Evolutionary conservation across 176 grass and related monocot species (phyloP).

Genomic region (Paspalum vaginatum): DNA sequence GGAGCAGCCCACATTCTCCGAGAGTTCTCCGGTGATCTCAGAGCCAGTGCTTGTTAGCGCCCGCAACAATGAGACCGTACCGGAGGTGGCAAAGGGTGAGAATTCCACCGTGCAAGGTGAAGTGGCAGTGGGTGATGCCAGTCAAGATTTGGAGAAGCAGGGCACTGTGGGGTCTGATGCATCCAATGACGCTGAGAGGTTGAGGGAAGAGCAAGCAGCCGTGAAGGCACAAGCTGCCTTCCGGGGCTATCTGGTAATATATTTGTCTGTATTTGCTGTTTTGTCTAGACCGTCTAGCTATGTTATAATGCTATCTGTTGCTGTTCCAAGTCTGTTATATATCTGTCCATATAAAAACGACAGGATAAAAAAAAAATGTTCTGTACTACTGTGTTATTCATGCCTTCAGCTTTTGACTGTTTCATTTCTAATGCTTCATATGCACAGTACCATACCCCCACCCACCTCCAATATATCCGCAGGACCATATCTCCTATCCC

Average conservation of each 20-base stretch:
- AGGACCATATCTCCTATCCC: too few relatives aligned
- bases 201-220: constrained; percentile 75
- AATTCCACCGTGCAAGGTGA: constrained; percentile 56
- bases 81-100: constrained; percentile 43
- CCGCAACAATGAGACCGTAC: constrained; percentile 40
- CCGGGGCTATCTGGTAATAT: constrained; percentile 80
- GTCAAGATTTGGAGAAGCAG: constrained; percentile 49
- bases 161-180: constrained; percentile 19
- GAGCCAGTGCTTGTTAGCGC: constrained; percentile 74
- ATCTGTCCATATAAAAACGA: constrained; percentile 11
- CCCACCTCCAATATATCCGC: too few relatives aligned
- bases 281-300: not conserved
- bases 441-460: not conserved
- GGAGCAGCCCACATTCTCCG: constrained; percentile 37
- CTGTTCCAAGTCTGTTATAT: not conserved
- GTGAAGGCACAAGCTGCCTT: constrained; percentile 87
- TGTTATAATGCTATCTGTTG: not conserved
- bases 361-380: not conserved
- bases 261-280: not conserved
- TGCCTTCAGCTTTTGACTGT: not conserved
- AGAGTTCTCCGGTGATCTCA: constrained; percentile 80
- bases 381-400: not conserved
- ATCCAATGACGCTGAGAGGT: constrained; percentile 35
- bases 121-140: constrained; percentile 31
- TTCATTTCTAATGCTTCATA: not conserved